A percentile compares a stretch with the other conserved stretches of the same genome.
phyloP scores from a whole-genome alignment of 495 filamentous ascomycete genomes.

The Hyaloscypha variabilis region DNA sequence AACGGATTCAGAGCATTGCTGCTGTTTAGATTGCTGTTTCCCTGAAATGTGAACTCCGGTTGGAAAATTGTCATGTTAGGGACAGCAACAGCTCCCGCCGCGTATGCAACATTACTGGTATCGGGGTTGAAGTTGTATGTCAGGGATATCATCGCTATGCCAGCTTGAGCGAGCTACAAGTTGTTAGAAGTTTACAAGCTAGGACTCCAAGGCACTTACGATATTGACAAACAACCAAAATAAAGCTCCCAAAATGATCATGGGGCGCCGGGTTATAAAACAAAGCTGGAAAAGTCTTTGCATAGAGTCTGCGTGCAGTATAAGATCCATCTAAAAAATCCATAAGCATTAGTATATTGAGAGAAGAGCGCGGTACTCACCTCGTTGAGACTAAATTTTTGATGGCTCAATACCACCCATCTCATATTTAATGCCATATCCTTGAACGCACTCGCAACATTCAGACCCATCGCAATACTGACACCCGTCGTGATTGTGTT shows the following conservation, averaged over 20 bases:
- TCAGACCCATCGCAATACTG: constrained; percentile 33
- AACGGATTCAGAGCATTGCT: too few relatives aligned
- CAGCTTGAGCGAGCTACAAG: constrained; percentile 28
- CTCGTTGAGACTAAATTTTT: constrained; percentile 28
- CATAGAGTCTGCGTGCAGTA: constrained; percentile 29
- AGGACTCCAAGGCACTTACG: neutral
- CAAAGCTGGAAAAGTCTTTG: constrained; percentile 19
- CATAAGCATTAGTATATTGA: neutral
- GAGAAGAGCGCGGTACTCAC: constrained; percentile 7
- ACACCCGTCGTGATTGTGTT: constrained; percentile 32
- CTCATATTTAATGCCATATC: constrained; percentile 35
- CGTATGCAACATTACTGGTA: neutral
- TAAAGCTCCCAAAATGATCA: constrained; percentile 20
- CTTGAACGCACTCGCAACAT: constrained; percentile 36
- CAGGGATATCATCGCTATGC: constrained; percentile 29
- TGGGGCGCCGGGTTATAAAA: constrained; percentile 13
- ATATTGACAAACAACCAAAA: constrained; percentile 31
- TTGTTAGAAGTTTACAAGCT: neutral
- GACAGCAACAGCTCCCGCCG: constrained; percentile 14
- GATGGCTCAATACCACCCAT: constrained; percentile 30
- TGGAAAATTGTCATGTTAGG: constrained; percentile 27
- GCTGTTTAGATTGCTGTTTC: too few relatives aligned
- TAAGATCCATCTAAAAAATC: constrained; percentile 24
- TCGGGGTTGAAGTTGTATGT: constrained; percentile 29
- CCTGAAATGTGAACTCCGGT: too few relatives aligned